Evolutionary conservation across 2,329 filamentous ascomycete genomes (phyloP).

Genomic region (Colletotrichum graminicola): DNA sequence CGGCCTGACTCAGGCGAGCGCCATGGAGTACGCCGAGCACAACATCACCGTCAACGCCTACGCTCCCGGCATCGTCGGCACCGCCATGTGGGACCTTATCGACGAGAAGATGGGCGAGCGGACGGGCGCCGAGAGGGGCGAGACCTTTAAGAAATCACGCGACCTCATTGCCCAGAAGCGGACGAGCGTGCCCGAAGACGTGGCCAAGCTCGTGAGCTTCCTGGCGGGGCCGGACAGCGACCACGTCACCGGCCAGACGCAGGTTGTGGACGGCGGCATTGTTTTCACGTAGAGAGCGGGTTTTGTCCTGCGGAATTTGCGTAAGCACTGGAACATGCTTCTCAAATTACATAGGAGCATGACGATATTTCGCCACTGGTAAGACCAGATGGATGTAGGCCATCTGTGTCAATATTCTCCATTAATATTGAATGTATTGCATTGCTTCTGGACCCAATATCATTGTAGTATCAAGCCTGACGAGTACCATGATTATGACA

Average conservation of each 20-base stretch:
- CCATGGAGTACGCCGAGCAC: slow-evolving; percentile 73
- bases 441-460: too few species aligned
- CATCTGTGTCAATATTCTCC: background rate
- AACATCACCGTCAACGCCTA: slow-evolving; percentile 77
- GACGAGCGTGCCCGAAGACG: slow-evolving; percentile 72
- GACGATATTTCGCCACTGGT: background rate
- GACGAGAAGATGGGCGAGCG: slow-evolving; percentile 64
- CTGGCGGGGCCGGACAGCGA: slow-evolving; percentile 70
- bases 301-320: background rate
- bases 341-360: background rate
- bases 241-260: slow-evolving; percentile 75
- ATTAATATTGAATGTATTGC: too few species aligned
- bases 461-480: too few species aligned
- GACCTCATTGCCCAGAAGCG: slow-evolving; percentile 69
- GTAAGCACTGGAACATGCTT: background rate
- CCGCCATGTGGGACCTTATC: slow-evolving; percentile 77
- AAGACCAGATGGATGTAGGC: background rate
- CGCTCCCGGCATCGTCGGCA: slow-evolving; percentile 76
- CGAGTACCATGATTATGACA: background rate
- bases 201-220: slow-evolving; percentile 72
- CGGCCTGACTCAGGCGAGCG: slow-evolving; percentile 71
- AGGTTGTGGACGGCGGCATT: slow-evolving; percentile 69
- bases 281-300: slow-evolving; percentile 16
- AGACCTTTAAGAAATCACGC: slow-evolving; percentile 65
- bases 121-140: slow-evolving; percentile 58